phyloP scores from a whole-genome alignment of 2,329 filamentous ascomycete genomes.

The Penicillium concentricum region DNA sequence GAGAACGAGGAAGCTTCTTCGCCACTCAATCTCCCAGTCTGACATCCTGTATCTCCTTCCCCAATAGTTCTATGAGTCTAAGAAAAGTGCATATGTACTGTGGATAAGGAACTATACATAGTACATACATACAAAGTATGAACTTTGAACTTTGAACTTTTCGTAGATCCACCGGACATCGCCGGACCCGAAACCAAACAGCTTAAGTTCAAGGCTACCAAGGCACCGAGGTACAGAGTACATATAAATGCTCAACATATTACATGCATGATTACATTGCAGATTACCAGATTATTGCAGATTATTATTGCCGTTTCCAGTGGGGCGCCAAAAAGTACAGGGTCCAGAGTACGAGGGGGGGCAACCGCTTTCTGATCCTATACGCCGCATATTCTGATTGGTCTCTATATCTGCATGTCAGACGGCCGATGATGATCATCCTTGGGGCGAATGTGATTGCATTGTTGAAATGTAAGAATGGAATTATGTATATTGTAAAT shows the following conservation, averaged over 20 bases:
- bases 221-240: neutral
- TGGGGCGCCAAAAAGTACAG: neutral
- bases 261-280: constrained; percentile 4
- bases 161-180: constrained; percentile 1
- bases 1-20: neutral
- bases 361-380: neutral
- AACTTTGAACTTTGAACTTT: neutral
- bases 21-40: neutral
- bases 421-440: constrained; percentile 5
- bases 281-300: neutral
- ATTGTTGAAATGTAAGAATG: neutral
- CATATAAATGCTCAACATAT: neutral
- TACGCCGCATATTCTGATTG: neutral
- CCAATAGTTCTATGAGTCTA: neutral
- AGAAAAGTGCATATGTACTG: neutral
- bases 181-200: neutral
- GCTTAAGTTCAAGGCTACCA: neutral
- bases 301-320: constrained; percentile 1
- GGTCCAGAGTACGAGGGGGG: constrained; percentile 2
- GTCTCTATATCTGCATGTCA: constrained; percentile 1
- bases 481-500: neutral
- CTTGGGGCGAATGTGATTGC: neutral
- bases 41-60: constrained; percentile 7
- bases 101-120: neutral
- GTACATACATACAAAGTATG: neutral